Evolutionary conservation across 805 yeast genomes (phyloP).

Genomic region (Myxozyma neglecta): DNA sequence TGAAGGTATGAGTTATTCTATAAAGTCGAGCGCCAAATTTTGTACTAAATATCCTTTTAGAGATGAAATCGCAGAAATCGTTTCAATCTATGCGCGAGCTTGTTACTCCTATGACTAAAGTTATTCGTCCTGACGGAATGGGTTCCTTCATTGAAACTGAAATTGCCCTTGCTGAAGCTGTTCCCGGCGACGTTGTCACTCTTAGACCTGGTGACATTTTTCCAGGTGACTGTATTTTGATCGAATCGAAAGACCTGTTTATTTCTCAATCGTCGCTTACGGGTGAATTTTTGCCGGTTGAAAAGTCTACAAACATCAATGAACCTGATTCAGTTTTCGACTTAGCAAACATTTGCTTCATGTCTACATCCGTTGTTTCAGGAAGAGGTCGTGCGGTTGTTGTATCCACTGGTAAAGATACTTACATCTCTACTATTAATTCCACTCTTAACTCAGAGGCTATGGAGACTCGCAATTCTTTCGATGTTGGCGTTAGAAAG

Average conservation of each 20-base stretch:
- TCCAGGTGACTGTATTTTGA: conserved; percentile 80
- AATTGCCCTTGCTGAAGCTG: conserved; percentile 68
- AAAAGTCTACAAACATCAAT: conserved; percentile 23
- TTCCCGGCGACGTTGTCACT: conserved; percentile 83
- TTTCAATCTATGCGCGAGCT: conserved; percentile 31
- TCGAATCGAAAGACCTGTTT: conserved; percentile 68
- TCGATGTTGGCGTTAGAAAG: conserved; percentile 31
- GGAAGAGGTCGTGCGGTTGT: conserved; percentile 32
- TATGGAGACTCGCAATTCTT: conserved; percentile 32
- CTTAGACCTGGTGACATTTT: conserved; percentile 92
- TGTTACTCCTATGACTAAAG: conserved; percentile 25
- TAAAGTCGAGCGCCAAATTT: neutral
- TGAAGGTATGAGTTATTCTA: conserved; percentile 13
- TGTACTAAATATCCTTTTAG: neutral
- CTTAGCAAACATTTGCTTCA: conserved; percentile 28
- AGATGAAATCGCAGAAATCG: conserved; percentile 29
- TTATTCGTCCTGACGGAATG: conserved; percentile 25
- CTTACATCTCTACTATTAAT: conserved; percentile 34
- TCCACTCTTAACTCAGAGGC: conserved; percentile 30
- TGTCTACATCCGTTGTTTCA: conserved; percentile 31
- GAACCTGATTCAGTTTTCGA: conserved; percentile 29
- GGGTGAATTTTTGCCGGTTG: conserved; percentile 60
- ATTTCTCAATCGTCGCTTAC: conserved; percentile 91
- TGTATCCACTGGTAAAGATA: conserved; percentile 25
- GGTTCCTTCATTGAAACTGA: conserved; percentile 25